Conservation (phyloP, 345 rosid species). For the Brassica carinata region DNA sequence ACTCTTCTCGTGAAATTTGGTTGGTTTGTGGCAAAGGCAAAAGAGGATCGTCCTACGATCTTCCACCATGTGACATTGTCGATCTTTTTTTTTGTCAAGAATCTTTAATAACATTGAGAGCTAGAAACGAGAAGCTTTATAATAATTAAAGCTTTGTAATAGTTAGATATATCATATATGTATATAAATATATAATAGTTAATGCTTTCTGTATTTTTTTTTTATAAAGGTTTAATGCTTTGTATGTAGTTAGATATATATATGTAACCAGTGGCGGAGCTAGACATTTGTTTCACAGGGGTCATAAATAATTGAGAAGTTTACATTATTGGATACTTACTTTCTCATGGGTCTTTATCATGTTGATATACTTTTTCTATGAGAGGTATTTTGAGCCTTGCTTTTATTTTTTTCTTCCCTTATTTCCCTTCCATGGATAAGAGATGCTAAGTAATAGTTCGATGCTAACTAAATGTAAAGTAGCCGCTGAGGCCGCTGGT, state of each 20-base stretch:
- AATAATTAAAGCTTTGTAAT: background rate
- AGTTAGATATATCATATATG: background rate
- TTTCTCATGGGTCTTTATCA: no score
- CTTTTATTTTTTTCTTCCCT: no score
- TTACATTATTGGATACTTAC: no score
- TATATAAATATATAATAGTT: background rate
- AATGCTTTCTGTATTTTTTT: background rate
- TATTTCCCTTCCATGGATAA: no score
- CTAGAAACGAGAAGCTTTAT: background rate
- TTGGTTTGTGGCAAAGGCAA: background rate
- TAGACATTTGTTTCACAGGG: no score
- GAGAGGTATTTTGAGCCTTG: no score
- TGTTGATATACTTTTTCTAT: no score
- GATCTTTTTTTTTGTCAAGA: background rate
- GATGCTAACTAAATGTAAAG: no score
- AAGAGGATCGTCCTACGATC: background rate
- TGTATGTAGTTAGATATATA: background rate
- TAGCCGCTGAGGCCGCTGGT: no score
- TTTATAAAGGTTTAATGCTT: background rate
- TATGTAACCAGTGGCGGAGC: background rate
- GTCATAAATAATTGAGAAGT: no score
- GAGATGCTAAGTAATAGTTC: no score
- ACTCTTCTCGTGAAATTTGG: background rate
- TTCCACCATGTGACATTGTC: constrained; percentile 7
- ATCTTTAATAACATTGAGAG: background rate